Evolutionary conservation across 495 filamentous ascomycete species (phyloP).

Genomic region (Haplographium delicatum): DNA sequence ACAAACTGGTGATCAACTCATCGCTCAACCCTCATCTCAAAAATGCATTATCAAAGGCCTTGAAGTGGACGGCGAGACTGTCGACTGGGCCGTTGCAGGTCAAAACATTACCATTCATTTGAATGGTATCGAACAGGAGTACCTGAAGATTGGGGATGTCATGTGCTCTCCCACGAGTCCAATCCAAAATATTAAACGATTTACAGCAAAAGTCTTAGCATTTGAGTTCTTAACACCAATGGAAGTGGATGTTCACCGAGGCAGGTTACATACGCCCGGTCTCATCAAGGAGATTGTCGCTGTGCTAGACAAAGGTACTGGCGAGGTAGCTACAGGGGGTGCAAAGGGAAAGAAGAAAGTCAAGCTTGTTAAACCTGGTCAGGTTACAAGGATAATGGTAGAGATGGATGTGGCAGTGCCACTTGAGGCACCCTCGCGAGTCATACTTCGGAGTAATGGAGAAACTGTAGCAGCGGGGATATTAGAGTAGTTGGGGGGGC

Average conservation of each 20-base stretch:
- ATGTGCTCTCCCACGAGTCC: slow-evolving; percentile 65
- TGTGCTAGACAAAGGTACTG: slow-evolving; percentile 65
- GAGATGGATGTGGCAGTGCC: slow-evolving; percentile 72
- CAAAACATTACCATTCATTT: slow-evolving; percentile 83
- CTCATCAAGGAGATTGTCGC: slow-evolving; percentile 65
- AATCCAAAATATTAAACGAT: slow-evolving; percentile 60
- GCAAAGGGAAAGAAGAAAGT: slow-evolving; percentile 77
- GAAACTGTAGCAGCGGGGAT: slow-evolving; percentile 83
- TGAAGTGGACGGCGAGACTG: slow-evolving; percentile 60
- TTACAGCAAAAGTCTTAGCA: slow-evolving; percentile 77
- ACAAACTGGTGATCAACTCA: slow-evolving; percentile 74
- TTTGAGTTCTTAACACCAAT: slow-evolving; percentile 87
- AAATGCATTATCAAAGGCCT: slow-evolving; percentile 72
- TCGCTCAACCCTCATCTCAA: slow-evolving; percentile 75
- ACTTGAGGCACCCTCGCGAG: slow-evolving; percentile 67
- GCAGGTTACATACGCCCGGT: slow-evolving; percentile 73
- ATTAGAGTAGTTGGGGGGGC: slow-evolving; percentile 50
- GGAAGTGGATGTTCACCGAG: slow-evolving; percentile 81
- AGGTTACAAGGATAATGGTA: slow-evolving; percentile 62
- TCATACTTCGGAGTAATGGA: slow-evolving; percentile 77
- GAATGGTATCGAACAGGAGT: slow-evolving; percentile 75
- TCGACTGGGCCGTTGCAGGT: slow-evolving; percentile 93
- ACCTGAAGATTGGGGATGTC: slow-evolving; percentile 79
- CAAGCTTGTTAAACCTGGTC: slow-evolving; percentile 68
- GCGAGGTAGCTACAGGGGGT: slow-evolving; percentile 33